Conservation (phyloP, 2,329 filamentous ascomycete genomes). For the Tothia fuscella region DNA sequence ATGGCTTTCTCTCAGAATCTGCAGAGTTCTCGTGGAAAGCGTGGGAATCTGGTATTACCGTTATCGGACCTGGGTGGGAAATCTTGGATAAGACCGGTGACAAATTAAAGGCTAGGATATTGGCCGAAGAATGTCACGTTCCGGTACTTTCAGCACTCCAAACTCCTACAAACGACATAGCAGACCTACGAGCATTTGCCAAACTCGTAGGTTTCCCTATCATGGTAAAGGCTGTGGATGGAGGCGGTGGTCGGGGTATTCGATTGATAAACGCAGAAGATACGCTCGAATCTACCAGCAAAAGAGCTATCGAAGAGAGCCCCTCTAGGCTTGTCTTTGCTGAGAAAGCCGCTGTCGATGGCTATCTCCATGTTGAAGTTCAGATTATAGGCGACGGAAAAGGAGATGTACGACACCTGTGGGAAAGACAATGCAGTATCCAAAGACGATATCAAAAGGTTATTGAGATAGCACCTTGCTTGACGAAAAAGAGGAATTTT, state of each 20-base stretch:
- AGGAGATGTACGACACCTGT: conserved; percentile 41
- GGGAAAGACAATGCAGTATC: conserved; percentile 50
- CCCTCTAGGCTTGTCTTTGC: conserved; percentile 46
- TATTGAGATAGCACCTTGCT: conserved; percentile 46
- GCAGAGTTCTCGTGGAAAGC: conserved; percentile 37
- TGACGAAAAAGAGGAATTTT: conserved; percentile 33
- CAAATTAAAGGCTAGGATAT: conserved; percentile 40
- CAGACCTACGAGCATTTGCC: conserved; percentile 46
- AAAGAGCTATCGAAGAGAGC: conserved; percentile 44
- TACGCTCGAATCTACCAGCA: conserved; percentile 35
- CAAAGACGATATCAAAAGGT: conserved; percentile 51
- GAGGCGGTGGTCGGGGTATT: conserved; percentile 50
- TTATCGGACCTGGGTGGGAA: conserved; percentile 46
- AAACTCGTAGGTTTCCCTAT: conserved; percentile 39
- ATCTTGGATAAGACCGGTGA: conserved; percentile 45
- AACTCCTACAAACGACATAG: conserved; percentile 30
- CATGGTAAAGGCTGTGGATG: conserved; percentile 54
- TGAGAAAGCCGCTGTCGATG: conserved; percentile 50
- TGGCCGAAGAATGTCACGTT: conserved; percentile 41
- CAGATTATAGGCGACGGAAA: conserved; percentile 47
- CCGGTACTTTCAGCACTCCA: conserved; percentile 39
- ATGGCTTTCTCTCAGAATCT: conserved; percentile 51
- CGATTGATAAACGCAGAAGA: conserved; percentile 36
- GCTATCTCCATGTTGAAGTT: conserved; percentile 48
- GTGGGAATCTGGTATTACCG: conserved; percentile 35